Conservation (phyloP, 306 rosid genomes). For the Trifolium repens region DNA sequence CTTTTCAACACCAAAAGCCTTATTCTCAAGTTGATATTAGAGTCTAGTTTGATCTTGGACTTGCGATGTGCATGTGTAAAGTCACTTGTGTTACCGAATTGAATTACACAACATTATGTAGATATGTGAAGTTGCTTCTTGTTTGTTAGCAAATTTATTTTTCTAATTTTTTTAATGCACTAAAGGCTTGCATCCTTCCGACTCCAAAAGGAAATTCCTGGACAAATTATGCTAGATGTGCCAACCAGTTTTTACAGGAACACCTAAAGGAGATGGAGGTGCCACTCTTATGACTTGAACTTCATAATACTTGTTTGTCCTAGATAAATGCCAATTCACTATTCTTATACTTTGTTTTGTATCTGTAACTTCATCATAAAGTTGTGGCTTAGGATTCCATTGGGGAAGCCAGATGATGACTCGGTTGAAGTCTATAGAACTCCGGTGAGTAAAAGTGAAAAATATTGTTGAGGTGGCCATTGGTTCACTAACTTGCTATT, state of each 20-base stretch:
- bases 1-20: not conserved
- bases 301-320: not conserved
- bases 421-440: conserved; percentile 42
- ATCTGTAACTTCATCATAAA: conserved; percentile 43
- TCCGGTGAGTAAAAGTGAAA: conserved; percentile 53
- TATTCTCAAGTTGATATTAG: not conserved
- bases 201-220: conserved; percentile 69
- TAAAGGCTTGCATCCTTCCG: conserved; percentile 79
- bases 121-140: too few relatives aligned
- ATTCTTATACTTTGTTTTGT: conserved; percentile 18
- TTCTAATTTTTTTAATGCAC: not conserved
- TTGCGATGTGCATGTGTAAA: not conserved
- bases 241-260: conserved; percentile 65
- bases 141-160: not conserved
- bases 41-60: not conserved
- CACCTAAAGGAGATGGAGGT: conserved; percentile 67
- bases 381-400: conserved; percentile 81
- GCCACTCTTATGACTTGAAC: conserved; percentile 20
- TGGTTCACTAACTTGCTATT: not conserved
- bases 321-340: conserved; percentile 1
- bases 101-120: too few relatives aligned
- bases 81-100: not conserved
- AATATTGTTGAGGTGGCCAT: not conserved
- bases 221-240: conserved; percentile 79
- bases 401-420: conserved; percentile 63